phyloP scores from a whole-genome alignment of 164 flowering plant genomes.

The Magnolia sinica region DNA sequence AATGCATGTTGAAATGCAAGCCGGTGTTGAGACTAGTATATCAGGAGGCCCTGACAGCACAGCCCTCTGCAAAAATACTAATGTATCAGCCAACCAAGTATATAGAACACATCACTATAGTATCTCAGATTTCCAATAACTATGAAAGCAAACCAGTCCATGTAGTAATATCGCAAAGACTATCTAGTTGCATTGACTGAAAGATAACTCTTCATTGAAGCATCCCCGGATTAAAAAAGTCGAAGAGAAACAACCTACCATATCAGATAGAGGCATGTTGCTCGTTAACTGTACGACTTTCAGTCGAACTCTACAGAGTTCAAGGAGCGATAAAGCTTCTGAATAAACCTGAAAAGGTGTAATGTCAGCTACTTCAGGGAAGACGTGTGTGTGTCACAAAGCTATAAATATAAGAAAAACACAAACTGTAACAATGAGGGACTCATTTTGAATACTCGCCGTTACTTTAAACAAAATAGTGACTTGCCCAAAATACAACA shows the following conservation, averaged over 20 bases:
- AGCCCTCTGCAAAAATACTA: constrained; percentile 40
- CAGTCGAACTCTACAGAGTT: constrained; percentile 73
- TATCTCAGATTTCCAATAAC: not conserved
- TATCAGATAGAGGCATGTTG: constrained; percentile 49
- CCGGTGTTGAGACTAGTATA: constrained; percentile 81
- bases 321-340: constrained; percentile 59
- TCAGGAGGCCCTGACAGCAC: constrained; percentile 82
- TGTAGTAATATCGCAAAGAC: not conserved
- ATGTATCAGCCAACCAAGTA: constrained; percentile 7
- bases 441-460: not conserved
- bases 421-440: not conserved
- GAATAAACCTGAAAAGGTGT: constrained; percentile 52
- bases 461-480: no score
- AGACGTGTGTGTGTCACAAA: not conserved
- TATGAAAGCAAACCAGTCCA: not conserved
- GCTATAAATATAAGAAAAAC: not conserved
- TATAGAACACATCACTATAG: not conserved
- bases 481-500: not conserved
- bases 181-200: not conserved
- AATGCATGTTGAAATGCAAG: constrained; percentile 71
- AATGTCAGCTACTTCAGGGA: constrained; percentile 3
- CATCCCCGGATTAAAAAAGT: not conserved
- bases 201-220: not conserved
- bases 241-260: constrained; percentile 52
- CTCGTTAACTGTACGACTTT: constrained; percentile 71